Evolutionary conservation across 495 filamentous ascomycete species (phyloP), one percentile per base, ranked within the genome.

Genomic region (Aspergillus taichungensis): DNA sequence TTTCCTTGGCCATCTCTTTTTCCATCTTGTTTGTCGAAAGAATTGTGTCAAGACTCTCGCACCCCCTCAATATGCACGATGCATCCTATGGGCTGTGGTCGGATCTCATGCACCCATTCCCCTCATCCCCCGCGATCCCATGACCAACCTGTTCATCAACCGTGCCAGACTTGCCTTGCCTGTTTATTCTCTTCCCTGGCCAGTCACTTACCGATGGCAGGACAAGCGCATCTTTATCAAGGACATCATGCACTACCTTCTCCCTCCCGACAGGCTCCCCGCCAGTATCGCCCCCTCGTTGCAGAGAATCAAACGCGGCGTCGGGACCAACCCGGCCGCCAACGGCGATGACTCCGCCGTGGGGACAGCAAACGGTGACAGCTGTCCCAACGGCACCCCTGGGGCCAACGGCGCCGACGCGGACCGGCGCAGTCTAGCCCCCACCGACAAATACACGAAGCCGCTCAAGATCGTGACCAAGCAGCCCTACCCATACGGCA

Each of bases 181-280:
- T 30, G 34, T 43, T 43, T 50, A 18, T 37, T 6, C 29, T 27
- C 33, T 24, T 18, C 29, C 29, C 30, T 11, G 38, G 44, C 39
- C 37, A 42, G 48, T 59, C 53, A 63, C 69, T 74, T 68, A 75
- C 63, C 62, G 47, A 55, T 13, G 46, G 34, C 49, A 67, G 55
- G 59, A 67, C 52, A 95, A 95, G 68, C 84, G 92, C 45, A 64
- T 95, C 53, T 94, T 97, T 72, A 92, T 98, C 77, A 98, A 98
- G 63, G 92, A 97, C 63, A 98, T 98, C 57, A 77, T 84, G 32
- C 80, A 96, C 62, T 95, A 96, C 61, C 69, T 95, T 35, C 66
- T 91, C 44, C 88, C 91, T 5, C 89, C 88, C 3, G 60, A 81
- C 49, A 67, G 69, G n/a, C 71, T 81, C 43, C 69, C 75, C 12